Conservation (phyloP, 139 green algal species). For the Bryopsis sp. region DNA sequence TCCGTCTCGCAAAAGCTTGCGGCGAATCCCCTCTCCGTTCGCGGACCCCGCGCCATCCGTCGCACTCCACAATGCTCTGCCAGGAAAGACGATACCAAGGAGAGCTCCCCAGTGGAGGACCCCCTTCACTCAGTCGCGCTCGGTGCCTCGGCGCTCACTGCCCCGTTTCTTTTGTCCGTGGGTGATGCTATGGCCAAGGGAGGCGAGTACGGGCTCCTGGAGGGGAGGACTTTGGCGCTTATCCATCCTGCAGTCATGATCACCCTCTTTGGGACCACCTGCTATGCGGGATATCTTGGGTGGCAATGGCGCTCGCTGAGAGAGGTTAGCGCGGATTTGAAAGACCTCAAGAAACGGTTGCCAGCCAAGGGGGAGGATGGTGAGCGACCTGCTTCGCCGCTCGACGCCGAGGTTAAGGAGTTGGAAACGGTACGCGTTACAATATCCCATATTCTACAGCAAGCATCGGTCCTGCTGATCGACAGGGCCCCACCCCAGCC, state of each 20-base stretch:
- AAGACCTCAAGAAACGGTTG: constrained; percentile 60
- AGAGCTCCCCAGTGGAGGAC: neutral
- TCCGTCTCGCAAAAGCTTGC: too few relatives aligned
- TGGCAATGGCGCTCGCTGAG: constrained; percentile 63
- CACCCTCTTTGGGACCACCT: constrained; percentile 60
- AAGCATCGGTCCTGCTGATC: too few relatives aligned
- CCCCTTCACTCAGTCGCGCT: neutral
- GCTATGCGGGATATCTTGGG: constrained; percentile 84
- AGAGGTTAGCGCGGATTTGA: constrained; percentile 58
- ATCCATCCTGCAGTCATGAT: constrained; percentile 79
- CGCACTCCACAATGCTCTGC: too few relatives aligned
- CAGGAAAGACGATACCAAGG: too few relatives aligned
- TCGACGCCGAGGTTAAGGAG: constrained; percentile 43
- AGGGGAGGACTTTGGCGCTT: constrained; percentile 60
- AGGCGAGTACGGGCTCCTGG: constrained; percentile 53
- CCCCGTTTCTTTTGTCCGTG: neutral
- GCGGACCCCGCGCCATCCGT: too few relatives aligned
- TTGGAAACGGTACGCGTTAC: neutral
- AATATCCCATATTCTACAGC: too few relatives aligned
- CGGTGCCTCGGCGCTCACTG: neutral
- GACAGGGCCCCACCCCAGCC: too few relatives aligned
- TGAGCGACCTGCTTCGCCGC: constrained; percentile 41
- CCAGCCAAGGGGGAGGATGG: constrained; percentile 38
- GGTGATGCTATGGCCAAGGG: constrained; percentile 23
- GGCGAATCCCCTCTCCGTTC: too few relatives aligned